Percentiles rank a stretch among this genome's conserved stretches.
Conservation (phyloP, 495 filamentous ascomycete species). For the Neurospora pannonica region DNA sequence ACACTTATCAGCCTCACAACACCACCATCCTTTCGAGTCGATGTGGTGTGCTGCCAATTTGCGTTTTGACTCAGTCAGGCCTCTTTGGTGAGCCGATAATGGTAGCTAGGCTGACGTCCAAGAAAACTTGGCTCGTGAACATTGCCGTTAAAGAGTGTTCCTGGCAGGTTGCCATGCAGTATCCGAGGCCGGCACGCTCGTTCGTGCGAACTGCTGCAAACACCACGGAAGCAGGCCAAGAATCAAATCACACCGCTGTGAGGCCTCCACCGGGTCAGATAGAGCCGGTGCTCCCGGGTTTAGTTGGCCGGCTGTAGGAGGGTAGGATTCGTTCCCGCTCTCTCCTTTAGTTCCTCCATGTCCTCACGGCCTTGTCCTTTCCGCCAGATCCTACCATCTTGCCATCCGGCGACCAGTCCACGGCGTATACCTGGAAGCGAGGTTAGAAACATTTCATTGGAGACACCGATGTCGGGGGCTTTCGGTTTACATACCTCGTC, state of each 20-base stretch:
- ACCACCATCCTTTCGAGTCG: background rate
- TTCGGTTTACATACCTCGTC: conserved; percentile 75
- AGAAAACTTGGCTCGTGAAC: background rate
- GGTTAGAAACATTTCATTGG: background rate
- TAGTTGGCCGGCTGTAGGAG: background rate
- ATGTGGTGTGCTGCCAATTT: background rate
- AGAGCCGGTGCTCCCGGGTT: background rate
- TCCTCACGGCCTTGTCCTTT: conserved; percentile 81
- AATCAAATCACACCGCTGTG: background rate
- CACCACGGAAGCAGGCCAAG: background rate
- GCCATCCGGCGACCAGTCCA: conserved; percentile 42
- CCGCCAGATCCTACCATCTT: conserved; percentile 56
- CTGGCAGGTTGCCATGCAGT: background rate
- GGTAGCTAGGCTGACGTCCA: background rate
- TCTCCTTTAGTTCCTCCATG: conserved; percentile 54
- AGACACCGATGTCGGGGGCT: background rate
- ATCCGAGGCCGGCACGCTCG: background rate
- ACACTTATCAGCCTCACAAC: background rate
- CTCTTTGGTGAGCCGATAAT: background rate
- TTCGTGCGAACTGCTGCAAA: background rate
- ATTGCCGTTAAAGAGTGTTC: background rate
- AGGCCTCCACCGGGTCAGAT: background rate
- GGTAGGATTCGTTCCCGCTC: conserved; percentile 16
- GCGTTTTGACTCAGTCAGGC: background rate
- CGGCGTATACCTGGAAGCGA: conserved; percentile 40